Conservation (phyloP, 768 basidiomycete species). For the Botryobasidium botryosum region DNA sequence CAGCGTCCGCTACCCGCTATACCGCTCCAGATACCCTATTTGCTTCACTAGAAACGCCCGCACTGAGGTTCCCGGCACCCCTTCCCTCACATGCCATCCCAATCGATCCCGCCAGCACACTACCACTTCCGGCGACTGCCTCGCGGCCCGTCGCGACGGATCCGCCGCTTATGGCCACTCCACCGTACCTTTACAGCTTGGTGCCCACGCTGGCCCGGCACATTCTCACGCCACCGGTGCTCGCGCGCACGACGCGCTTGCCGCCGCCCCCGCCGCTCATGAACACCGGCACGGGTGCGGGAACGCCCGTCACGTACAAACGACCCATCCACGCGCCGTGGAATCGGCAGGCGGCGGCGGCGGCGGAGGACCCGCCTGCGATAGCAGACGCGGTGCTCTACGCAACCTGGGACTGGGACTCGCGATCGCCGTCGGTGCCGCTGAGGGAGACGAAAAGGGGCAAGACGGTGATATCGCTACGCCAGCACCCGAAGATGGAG, state of each 20-base stretch:
- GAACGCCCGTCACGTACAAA: background rate
- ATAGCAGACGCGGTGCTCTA: constrained; percentile 1
- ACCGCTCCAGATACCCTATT: constrained; percentile 7
- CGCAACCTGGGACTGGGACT: background rate
- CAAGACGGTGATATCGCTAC: too few species aligned
- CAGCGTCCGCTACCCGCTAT: constrained; percentile 6
- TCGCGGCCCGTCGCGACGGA: constrained; percentile 3
- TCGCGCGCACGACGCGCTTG: constrained; percentile 2
- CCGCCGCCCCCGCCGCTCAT: constrained; percentile 7
- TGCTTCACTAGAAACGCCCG: background rate
- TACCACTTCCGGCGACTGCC: constrained; percentile 1
- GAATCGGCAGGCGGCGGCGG: background rate
- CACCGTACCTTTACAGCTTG: constrained; percentile 6
- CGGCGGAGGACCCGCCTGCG: background rate
- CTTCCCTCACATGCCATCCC: constrained; percentile 6
- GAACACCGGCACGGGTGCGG: background rate
- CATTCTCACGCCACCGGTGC: constrained; percentile 5
- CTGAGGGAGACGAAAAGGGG: too few species aligned
- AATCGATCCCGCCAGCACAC: constrained; percentile 3
- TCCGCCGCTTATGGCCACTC: background rate
- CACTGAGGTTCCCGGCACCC: constrained; percentile 4
- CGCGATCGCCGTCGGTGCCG: too few species aligned
- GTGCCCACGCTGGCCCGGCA: background rate
- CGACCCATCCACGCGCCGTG: background rate
- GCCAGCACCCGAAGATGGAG: too few species aligned